These are phyloP conservation scores for Penicillium parvum DNA, from an alignment of 495 filamentous ascomycete genomes.

Conservation along the genomic window DNA sequence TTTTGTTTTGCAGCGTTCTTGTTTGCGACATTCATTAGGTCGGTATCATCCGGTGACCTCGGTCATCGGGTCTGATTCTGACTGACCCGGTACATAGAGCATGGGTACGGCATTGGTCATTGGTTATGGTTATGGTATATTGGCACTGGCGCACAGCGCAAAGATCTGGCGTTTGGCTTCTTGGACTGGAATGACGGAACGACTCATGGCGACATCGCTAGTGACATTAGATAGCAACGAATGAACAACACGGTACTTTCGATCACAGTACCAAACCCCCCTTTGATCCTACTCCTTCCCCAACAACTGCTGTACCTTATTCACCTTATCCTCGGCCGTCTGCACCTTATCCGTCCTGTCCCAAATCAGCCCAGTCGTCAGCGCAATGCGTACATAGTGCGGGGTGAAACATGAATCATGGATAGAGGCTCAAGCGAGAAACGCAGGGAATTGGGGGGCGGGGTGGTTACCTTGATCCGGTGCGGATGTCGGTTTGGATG, in stretches of 20 bases:
- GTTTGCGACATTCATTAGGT: conserved; percentile 4
- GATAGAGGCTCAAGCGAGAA: background rate
- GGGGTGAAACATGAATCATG: background rate
- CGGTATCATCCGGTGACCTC: too few relatives aligned
- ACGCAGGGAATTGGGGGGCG: background rate
- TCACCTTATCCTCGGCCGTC: conserved; percentile 62
- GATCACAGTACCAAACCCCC: too few relatives aligned
- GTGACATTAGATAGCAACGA: too few relatives aligned
- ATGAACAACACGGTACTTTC: too few relatives aligned
- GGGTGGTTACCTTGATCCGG: conserved; percentile 67
- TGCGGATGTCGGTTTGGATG: conserved; percentile 85
- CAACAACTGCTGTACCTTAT: conserved; percentile 56
- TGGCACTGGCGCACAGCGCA: background rate
- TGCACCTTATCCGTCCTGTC: conserved; percentile 65
- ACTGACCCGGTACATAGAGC: conserved; percentile 15
- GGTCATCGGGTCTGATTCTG: background rate
- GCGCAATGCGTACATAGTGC: background rate
- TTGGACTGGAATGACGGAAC: conserved; percentile 3
- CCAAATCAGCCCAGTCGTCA: conserved; percentile 12
- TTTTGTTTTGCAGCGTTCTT: conserved; percentile 19
- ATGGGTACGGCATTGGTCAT: conserved; percentile 9
- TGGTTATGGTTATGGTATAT: background rate
- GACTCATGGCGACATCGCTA: too few relatives aligned
- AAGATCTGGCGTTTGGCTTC: background rate
- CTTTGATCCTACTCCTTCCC: conserved; percentile 34